These are phyloP conservation scores for Tricholoma terreum DNA, from an alignment of 768 basidiomycete genomes.

Conservation along the genomic window DNA sequence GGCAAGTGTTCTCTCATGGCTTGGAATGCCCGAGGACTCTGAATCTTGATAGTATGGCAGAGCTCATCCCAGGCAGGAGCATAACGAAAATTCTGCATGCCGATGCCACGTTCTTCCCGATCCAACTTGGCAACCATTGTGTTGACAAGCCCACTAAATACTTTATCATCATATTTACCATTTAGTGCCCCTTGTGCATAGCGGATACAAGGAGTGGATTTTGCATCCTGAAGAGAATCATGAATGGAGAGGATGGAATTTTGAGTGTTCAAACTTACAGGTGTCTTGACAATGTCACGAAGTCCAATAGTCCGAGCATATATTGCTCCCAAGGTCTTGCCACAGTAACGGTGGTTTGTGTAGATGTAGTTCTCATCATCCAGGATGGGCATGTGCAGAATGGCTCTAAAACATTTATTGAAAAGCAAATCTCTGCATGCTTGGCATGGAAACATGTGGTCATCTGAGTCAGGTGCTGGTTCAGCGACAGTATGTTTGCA, in stretches of 20 bases:
- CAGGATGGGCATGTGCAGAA: background rate
- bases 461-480: background rate
- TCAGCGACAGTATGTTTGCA: background rate
- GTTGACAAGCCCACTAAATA: slow-evolving; percentile 22
- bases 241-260: background rate
- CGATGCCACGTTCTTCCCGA: slow-evolving; percentile 16
- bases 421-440: background rate
- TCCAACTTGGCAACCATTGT: slow-evolving; percentile 16
- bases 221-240: background rate
- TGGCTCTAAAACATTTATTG: background rate
- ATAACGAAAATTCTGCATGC: slow-evolving; percentile 27
- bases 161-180: slow-evolving; percentile 8
- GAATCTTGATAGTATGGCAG: slow-evolving; percentile 15
- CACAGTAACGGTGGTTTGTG: background rate
- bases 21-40: slow-evolving; percentile 17
- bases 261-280: background rate
- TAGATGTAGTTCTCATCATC: background rate
- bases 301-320: slow-evolving; percentile 1
- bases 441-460: background rate
- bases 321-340: background rate
- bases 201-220: background rate
- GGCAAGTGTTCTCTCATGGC: slow-evolving; percentile 9
- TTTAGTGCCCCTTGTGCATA: slow-evolving; percentile 10
- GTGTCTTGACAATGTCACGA: background rate
- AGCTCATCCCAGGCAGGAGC: too few species aligned